Percentiles rank a stretch among this genome's conserved stretches.
phyloP scores from a whole-genome alignment of 2,329 filamentous ascomycete species.

The Samsoniella hepiali region DNA sequence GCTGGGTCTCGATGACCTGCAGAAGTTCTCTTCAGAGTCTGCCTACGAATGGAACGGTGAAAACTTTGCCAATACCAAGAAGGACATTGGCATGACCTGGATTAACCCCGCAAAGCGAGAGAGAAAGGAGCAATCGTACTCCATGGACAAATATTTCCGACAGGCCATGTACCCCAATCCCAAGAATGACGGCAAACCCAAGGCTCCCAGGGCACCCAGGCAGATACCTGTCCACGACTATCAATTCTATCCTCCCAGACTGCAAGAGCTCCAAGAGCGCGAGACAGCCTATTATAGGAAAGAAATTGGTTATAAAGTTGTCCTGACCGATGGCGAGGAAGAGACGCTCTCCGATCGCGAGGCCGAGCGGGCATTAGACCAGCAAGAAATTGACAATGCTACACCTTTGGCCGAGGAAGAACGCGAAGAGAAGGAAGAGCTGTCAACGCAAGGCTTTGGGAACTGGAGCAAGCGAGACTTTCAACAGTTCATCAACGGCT shows the following conservation, averaged over 20 bases:
- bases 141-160: constrained; percentile 98
- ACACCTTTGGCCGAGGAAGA: constrained; percentile 86
- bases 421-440: constrained; percentile 75
- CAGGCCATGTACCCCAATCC: constrained; percentile 77
- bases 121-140: constrained; percentile 96
- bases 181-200: constrained; percentile 86
- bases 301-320: constrained; percentile 92
- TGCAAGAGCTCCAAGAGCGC: constrained; percentile 88
- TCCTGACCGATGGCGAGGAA: constrained; percentile 81
- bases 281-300: constrained; percentile 96
- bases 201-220: constrained; percentile 91
- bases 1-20: constrained; percentile 91
- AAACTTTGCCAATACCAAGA: constrained; percentile 88
- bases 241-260: constrained; percentile 85
- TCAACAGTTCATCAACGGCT: constrained; percentile 95
- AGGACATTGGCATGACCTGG: constrained; percentile 90
- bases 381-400: constrained; percentile 90
- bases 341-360: constrained; percentile 83
- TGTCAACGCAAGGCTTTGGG: constrained; percentile 82
- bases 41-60: constrained; percentile 99
- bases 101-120: constrained; percentile 98
- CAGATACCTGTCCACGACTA: constrained; percentile 92
- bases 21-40: constrained; percentile 96
- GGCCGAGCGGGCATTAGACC: constrained; percentile 80
- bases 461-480: constrained; percentile 98